phyloP scores from a whole-genome alignment of 208 protist species.

The Phytomonas sp. region DNA sequence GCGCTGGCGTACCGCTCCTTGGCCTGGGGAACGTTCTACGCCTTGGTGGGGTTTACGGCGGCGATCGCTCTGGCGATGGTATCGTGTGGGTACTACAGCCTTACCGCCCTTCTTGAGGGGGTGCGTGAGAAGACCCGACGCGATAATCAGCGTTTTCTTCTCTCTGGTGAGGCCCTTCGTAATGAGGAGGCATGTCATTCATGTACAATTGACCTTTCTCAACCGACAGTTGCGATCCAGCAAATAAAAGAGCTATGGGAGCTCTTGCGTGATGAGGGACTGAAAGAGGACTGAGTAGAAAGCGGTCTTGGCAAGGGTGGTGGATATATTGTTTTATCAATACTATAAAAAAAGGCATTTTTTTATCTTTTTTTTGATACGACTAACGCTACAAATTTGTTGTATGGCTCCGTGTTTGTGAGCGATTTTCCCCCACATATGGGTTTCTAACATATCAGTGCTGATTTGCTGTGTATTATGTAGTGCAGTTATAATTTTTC shows the following conservation, averaged over 20 bases:
- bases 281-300: too few species aligned
- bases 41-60: constrained; percentile 31
- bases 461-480: background rate
- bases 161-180: background rate
- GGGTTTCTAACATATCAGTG: background rate
- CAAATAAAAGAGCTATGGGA: constrained; percentile 56
- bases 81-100: constrained; percentile 32
- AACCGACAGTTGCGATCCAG: constrained; percentile 21
- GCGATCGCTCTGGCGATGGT: constrained; percentile 44
- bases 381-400: background rate
- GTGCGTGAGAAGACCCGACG: constrained; percentile 32
- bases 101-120: constrained; percentile 28
- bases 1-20: constrained; percentile 65
- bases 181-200: background rate
- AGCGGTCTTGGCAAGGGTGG: too few species aligned
- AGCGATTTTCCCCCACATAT: background rate
- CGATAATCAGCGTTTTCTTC: constrained; percentile 27
- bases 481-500: too few species aligned
- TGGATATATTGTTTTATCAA: too few species aligned
- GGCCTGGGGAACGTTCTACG: constrained; percentile 60
- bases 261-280: constrained; percentile 19
- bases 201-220: constrained; percentile 61
- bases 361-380: constrained; percentile 8
- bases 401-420: background rate
- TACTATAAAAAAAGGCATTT: too few species aligned